These are phyloP conservation scores for Colletotrichum ledebouriae DNA, from an alignment of 2,329 filamentous ascomycete species.

Conservation along the genomic window DNA sequence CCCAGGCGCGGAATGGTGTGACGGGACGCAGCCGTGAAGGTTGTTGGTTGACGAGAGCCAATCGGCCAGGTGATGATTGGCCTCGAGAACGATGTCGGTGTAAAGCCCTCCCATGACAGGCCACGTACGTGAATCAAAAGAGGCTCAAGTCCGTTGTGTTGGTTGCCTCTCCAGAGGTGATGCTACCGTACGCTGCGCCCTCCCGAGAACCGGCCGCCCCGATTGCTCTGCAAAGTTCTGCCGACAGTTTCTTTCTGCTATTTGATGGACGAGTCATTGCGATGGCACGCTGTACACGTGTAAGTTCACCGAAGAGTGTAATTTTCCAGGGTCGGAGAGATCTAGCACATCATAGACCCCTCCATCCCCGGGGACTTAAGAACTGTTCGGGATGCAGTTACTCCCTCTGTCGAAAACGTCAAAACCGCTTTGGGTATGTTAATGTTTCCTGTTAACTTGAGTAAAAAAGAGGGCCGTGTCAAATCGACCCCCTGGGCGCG, in stretches of 20 bases:
- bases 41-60: conserved; percentile 1
- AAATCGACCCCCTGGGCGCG: too few relatives aligned
- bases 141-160: conserved; percentile 22
- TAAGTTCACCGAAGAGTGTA: conserved; percentile 5
- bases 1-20: conserved; percentile 8
- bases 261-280: too few relatives aligned
- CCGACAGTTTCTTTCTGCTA: too few relatives aligned
- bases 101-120: conserved; percentile 22
- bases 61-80: not conserved
- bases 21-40: conserved; percentile 9
- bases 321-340: conserved; percentile 1
- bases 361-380: too few relatives aligned
- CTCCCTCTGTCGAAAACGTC: conserved; percentile 5
- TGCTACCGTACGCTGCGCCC: conserved; percentile 18
- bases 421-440: not conserved
- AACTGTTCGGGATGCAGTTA: too few relatives aligned
- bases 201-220: conserved; percentile 17
- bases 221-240: conserved; percentile 8
- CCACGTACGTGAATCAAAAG: conserved; percentile 35
- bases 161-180: conserved; percentile 1
- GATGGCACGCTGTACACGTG: not conserved
- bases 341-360: not conserved
- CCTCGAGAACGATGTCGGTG: conserved; percentile 11
- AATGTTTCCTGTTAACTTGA: too few relatives aligned
- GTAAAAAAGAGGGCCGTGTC: too few relatives aligned